These are phyloP conservation scores for Strobilomyces dryophilus DNA, from an alignment of 768 basidiomycete species.

Conservation along the genomic window DNA sequence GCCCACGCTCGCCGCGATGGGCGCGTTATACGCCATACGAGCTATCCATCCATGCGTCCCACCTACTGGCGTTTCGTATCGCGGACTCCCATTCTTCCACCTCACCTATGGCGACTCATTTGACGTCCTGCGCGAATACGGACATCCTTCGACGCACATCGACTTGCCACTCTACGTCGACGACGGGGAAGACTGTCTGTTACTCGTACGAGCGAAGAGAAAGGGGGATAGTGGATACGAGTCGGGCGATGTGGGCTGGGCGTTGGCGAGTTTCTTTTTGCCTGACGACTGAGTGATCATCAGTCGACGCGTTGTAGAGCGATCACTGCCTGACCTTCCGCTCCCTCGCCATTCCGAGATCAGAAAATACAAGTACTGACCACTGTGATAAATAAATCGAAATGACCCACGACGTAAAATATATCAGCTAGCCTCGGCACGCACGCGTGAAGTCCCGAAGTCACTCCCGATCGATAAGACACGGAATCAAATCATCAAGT, in stretches of 20 bases:
- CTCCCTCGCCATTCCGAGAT: no score
- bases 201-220: conserved; percentile 56
- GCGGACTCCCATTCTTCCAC: conserved; percentile 72
- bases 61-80: conserved; percentile 60
- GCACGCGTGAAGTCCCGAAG: no score
- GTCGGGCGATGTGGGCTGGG: conserved; percentile 67
- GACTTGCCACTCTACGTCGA: conserved; percentile 76
- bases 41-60: conserved; percentile 69
- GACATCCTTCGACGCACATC: conserved; percentile 71
- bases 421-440: no score
- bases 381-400: no score
- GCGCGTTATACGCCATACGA: conserved; percentile 59
- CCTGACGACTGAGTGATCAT: conserved; percentile 41
- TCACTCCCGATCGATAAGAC: no score
- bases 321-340: not conserved
- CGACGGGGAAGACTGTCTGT: conserved; percentile 70
- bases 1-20: conserved; percentile 27
- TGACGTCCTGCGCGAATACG: conserved; percentile 69
- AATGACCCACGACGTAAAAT: no score
- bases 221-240: conserved; percentile 21
- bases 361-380: no score
- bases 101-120: conserved; percentile 59
- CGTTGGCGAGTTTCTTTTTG: conserved; percentile 74
- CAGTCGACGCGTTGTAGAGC: not conserved
- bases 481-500: no score